Evolutionary conservation across 805 yeast species (phyloP).

Genomic region (Candida wancherniae): DNA sequence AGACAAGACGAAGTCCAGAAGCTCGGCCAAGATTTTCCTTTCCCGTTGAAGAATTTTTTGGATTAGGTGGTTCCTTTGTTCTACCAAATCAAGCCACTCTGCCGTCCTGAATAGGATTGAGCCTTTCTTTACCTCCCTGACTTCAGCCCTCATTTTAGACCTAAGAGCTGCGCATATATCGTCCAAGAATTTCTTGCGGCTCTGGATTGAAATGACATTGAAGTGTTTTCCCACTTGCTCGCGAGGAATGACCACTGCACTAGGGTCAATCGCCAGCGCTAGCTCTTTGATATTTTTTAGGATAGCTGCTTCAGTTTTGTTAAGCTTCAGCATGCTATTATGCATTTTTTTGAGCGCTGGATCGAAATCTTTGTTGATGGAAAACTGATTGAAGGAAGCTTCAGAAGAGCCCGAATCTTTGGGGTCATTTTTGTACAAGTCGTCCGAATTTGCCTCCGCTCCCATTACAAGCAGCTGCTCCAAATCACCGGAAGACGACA

Average conservation of each 20-base stretch:
- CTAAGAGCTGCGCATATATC: conserved; percentile 8
- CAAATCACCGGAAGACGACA: neutral
- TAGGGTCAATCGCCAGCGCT: conserved; percentile 25
- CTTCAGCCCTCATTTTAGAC: conserved; percentile 4
- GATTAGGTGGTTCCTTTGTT: conserved; percentile 43
- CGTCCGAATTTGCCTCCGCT: no score
- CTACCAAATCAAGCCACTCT: conserved; percentile 51
- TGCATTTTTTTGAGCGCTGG: conserved; percentile 31
- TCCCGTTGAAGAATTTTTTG: conserved; percentile 54
- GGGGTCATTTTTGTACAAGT: no score
- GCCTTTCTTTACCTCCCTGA: conserved; percentile 34
- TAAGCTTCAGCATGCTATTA: conserved; percentile 22
- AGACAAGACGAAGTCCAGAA: conserved; percentile 45
- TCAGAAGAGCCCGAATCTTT: neutral
- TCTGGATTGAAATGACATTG: conserved; percentile 48
- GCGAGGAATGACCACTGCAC: conserved; percentile 24
- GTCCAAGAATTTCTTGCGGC: conserved; percentile 29
- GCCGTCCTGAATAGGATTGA: conserved; percentile 43
- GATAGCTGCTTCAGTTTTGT: conserved; percentile 21
- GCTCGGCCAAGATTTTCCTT: conserved; percentile 41
- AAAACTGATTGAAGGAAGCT: conserved; percentile 11
- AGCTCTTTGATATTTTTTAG: conserved; percentile 18
- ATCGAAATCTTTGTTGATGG: conserved; percentile 34
- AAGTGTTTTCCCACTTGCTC: conserved; percentile 26
- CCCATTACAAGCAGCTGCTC: conserved; percentile 3